phyloP scores from a whole-genome alignment of 1,139 yeast genomes.

The Blastobotrys petasosporus region DNA sequence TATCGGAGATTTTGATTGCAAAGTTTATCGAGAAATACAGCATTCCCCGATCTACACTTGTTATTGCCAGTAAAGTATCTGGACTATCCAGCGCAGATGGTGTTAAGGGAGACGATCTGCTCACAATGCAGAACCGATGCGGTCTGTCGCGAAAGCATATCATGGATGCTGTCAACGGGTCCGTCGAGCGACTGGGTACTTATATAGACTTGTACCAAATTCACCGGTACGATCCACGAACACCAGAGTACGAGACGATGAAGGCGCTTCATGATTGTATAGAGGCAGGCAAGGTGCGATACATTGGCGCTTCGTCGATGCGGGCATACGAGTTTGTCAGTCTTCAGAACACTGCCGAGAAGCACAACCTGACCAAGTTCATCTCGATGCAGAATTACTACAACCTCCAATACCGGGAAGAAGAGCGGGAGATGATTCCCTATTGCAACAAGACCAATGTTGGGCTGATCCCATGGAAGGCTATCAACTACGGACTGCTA shows the following conservation, averaged over 20 bases:
- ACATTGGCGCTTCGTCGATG: conserved; percentile 58
- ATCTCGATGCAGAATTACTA: conserved; percentile 55
- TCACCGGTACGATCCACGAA: conserved; percentile 48
- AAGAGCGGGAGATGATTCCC: conserved; percentile 52
- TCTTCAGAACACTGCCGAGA: conserved; percentile 48
- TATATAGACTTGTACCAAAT: conserved; percentile 73
- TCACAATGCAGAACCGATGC: conserved; percentile 34
- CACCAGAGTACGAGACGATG: conserved; percentile 50
- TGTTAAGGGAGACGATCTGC: conserved; percentile 31
- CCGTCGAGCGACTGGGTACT: conserved; percentile 55
- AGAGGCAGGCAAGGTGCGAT: conserved; percentile 44
- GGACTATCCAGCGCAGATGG: conserved; percentile 45
- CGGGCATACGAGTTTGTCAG: conserved; percentile 39
- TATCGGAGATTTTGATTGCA: conserved; percentile 40
- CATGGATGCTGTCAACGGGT: conserved; percentile 45
- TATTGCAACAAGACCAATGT: conserved; percentile 45
- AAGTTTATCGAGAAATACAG: conserved; percentile 40
- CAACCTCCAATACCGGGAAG: conserved; percentile 43
- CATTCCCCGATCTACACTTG: conserved; percentile 43
- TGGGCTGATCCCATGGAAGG: conserved; percentile 49
- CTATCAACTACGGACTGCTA: conserved; percentile 44
- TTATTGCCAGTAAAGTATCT: conserved; percentile 46
- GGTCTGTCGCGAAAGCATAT: conserved; percentile 48
- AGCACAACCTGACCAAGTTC: conserved; percentile 48
- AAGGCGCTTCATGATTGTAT: conserved; percentile 48